Conservation (phyloP, 148 eudicot species). For the Oxyria digyna region DNA sequence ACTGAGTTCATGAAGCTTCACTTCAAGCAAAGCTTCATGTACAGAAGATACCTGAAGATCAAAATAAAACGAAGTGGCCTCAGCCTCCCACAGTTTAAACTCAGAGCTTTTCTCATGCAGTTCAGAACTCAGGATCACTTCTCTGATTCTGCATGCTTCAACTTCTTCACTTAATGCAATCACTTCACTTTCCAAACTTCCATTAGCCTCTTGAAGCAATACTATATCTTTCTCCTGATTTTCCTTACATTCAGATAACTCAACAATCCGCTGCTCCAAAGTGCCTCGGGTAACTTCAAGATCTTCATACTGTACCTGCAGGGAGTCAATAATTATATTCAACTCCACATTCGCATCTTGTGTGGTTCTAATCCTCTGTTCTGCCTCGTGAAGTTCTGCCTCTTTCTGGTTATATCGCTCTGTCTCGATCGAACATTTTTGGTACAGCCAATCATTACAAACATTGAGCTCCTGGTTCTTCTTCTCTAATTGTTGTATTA, state of each 20-base stretch:
- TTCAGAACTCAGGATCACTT: slow-evolving; percentile 56
- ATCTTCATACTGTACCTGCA: slow-evolving; percentile 29
- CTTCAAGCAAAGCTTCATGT: slow-evolving; percentile 50
- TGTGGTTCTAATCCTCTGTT: slow-evolving; percentile 27
- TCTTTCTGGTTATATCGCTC: slow-evolving; percentile 29
- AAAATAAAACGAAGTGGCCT: slow-evolving; percentile 78
- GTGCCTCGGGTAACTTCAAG: slow-evolving; percentile 19
- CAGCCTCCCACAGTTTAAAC: slow-evolving; percentile 82
- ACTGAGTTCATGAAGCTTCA: slow-evolving; percentile 65
- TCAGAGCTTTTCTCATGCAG: slow-evolving; percentile 62
- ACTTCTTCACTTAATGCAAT: slow-evolving; percentile 42
- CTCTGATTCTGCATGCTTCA: slow-evolving; percentile 48
- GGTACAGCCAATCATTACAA: slow-evolving; percentile 27
- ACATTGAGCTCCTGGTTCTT: slow-evolving; percentile 36
- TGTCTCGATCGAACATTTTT: slow-evolving; percentile 23
- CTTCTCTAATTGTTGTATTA: slow-evolving; percentile 28
- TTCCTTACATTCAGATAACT: slow-evolving; percentile 27
- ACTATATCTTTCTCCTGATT: slow-evolving; percentile 40
- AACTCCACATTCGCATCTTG: slow-evolving; percentile 33
- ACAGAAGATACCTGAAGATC: slow-evolving; percentile 79
- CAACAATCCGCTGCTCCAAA: slow-evolving; percentile 29
- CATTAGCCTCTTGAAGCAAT: slow-evolving; percentile 39
- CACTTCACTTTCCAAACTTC: slow-evolving; percentile 41
- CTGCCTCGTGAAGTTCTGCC: slow-evolving; percentile 29
- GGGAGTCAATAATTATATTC: slow-evolving; percentile 28